Conservation (phyloP, 768 basidiomycete genomes). For the Phylloporus sp. region DNA sequence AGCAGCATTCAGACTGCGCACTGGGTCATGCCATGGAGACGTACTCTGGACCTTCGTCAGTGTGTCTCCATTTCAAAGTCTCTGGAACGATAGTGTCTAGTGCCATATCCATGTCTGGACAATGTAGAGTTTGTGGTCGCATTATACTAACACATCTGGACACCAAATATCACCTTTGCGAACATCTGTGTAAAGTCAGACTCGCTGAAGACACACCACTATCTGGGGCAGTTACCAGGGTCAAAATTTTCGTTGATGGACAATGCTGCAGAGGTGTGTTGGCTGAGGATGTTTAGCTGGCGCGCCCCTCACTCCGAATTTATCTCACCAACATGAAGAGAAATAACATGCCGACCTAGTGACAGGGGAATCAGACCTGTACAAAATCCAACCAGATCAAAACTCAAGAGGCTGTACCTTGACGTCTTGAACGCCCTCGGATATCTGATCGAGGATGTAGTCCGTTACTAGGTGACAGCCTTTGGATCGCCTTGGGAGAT, state of each 20-base stretch:
- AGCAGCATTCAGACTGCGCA: neutral
- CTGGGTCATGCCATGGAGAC: neutral
- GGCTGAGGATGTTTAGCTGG: conserved; percentile 39
- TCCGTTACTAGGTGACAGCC: conserved; percentile 86
- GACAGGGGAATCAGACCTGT: neutral
- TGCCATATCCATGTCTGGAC: conserved; percentile 90
- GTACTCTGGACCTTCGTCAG: conserved; percentile 90
- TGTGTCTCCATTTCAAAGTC: conserved; percentile 74
- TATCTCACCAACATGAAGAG: conserved; percentile 69
- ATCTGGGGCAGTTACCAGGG: conserved; percentile 44
- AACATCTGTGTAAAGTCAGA: conserved; percentile 34
- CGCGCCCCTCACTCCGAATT: neutral
- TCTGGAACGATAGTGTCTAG: conserved; percentile 88
- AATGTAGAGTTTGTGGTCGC: conserved; percentile 33
- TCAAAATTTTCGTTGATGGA: conserved; percentile 92
- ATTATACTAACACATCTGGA: neutral
- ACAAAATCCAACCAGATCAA: neutral
- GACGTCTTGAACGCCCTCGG: conserved; percentile 62
- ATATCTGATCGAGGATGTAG: conserved; percentile 64
- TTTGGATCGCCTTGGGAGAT: conserved; percentile 46
- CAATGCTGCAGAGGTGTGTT: conserved; percentile 76
- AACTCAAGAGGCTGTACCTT: conserved; percentile 49
- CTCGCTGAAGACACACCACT: neutral
- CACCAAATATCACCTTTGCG: conserved; percentile 37
- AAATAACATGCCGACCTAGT: conserved; percentile 80